Base-by-base conservation (phyloP, 768 basidiomycete genomes). In the Tylopilus felleus region DNA sequence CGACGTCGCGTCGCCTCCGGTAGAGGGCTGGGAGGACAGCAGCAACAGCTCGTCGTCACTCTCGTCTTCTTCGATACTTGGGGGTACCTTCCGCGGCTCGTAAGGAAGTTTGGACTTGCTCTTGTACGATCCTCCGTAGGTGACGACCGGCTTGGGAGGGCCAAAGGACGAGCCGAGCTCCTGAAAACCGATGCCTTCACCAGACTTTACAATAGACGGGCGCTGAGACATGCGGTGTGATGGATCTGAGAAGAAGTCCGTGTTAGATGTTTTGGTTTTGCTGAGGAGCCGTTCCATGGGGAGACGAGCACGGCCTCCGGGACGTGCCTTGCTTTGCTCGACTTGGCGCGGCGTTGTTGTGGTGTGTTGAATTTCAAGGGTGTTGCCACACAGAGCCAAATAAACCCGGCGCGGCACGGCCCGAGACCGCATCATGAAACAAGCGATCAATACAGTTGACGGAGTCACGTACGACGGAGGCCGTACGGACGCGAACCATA, bases 11-110 rank as follows among this genome's bases (percentile, higher is more conserved):
- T 59, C 29, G 27, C 8, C 29, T 2, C 19, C 47, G 36, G 39
- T 40, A 14, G 68, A 65, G 38, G 27, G 50, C 47, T 70, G 65
- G 2, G 68, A 67, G 4, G 60, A 61, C 4, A 70, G 55, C 36
- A 68, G 57, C 29, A 68, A 56, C 27, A 70, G 49, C 21, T 70
- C 70, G 39, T 70, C 69, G 1, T 68, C 64, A 31, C 70, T 72
- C 31, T 63, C 60, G 21, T 59, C 49, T 22, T 46, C 52, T n/a
- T 28, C 1, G 28, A 54, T 45, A 10, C 2, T 29, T 0, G 14
- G 23, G 0, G 46, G 39, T 7, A 14, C 10, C 12, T 36, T 60
- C 9, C 50, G 57, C 4, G 13, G 2, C 8, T 14, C 36, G 2
- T 9, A 1, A 23, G 7, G 22, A 13, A 49, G 31, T 16, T 53